phyloP scores from a whole-genome alignment of 345 rosid genomes.

The Turritis glabra region DNA sequence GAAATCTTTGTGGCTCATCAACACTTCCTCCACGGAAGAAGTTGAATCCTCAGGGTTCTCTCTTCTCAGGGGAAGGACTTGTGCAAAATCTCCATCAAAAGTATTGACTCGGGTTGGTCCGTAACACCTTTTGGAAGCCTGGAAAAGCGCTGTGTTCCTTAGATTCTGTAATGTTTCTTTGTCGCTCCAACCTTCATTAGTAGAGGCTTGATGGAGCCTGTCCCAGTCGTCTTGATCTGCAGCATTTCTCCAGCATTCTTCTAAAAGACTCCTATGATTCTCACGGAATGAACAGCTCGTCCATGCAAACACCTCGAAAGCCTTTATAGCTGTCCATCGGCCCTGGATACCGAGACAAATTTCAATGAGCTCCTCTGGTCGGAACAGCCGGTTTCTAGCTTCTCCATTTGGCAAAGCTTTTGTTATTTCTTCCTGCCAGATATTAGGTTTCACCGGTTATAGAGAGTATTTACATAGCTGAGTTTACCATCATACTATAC shows the following conservation, averaged over 20 bases:
- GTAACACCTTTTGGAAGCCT: slow-evolving; percentile 72
- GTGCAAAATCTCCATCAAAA: slow-evolving; percentile 63
- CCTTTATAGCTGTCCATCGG: slow-evolving; percentile 55
- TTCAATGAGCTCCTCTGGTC: slow-evolving; percentile 73
- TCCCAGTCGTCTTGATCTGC: slow-evolving; percentile 85
- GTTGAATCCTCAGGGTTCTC: slow-evolving; percentile 46
- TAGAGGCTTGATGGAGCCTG: slow-evolving; percentile 57
- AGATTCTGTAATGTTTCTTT: slow-evolving; percentile 71
- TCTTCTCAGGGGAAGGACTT: slow-evolving; percentile 69
- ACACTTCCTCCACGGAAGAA: slow-evolving; percentile 64
- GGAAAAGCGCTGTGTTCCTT: slow-evolving; percentile 66
- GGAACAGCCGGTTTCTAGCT: slow-evolving; percentile 48
- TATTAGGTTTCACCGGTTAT: slow-evolving; percentile 3
- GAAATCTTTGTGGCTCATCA: slow-evolving; percentile 85
- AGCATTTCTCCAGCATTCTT: slow-evolving; percentile 89
- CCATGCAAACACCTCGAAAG: slow-evolving; percentile 90
- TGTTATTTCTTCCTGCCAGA: slow-evolving; percentile 67
- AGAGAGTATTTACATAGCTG: neutral
- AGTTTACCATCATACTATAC: neutral
- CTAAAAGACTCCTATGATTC: slow-evolving; percentile 69
- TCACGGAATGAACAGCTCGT: slow-evolving; percentile 75
- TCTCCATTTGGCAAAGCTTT: slow-evolving; percentile 46
- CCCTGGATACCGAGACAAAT: slow-evolving; percentile 59
- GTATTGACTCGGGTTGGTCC: slow-evolving; percentile 59
- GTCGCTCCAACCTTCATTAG: slow-evolving; percentile 82